A percentile compares a stretch with the other conserved stretches of the same genome.
Evolutionary conservation across 768 basidiomycete species (phyloP).

Genomic region (Infundibulicybe gibba): DNA sequence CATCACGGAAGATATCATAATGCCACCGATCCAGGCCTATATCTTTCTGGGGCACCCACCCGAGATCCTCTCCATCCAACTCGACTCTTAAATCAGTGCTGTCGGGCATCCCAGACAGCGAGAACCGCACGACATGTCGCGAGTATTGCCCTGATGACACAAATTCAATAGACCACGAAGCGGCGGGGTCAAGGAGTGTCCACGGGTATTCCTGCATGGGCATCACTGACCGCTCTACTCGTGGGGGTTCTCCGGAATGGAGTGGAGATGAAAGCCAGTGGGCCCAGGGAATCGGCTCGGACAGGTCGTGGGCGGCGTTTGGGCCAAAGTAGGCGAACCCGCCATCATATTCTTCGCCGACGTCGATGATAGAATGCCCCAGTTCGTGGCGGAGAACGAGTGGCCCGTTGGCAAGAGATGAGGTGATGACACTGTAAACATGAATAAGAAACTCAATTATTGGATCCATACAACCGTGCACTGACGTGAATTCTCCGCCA

Average conservation of each 20-base stretch:
- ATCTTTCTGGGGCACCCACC: slow-evolving; percentile 50
- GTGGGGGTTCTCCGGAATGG: slow-evolving; percentile 16
- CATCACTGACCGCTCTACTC: slow-evolving; percentile 69
- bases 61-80: slow-evolving; percentile 58
- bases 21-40: slow-evolving; percentile 76
- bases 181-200: slow-evolving; percentile 61
- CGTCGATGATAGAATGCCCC: slow-evolving; percentile 74
- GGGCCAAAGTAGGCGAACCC: slow-evolving; percentile 70
- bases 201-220: slow-evolving; percentile 74
- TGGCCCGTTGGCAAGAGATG: slow-evolving; percentile 69
- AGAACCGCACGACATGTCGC: slow-evolving; percentile 63
- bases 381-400: slow-evolving; percentile 77
- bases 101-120: slow-evolving; percentile 65
- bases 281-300: slow-evolving; percentile 53
- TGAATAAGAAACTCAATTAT: not conserved
- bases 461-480: slow-evolving; percentile 2
- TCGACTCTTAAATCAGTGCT: slow-evolving; percentile 49
- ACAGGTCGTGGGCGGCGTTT: slow-evolving; percentile 50
- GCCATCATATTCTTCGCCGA: slow-evolving; percentile 85
- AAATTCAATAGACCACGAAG: slow-evolving; percentile 60
- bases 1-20: slow-evolving; percentile 53
- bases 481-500: slow-evolving; percentile 77
- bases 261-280: slow-evolving; percentile 59
- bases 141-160: slow-evolving; percentile 60
- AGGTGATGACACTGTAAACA: slow-evolving; percentile 69